A percentile compares a stretch with the other conserved stretches of the same genome.
phyloP scores from a whole-genome alignment of 768 basidiomycete species.

The Naganishia antarctica region DNA sequence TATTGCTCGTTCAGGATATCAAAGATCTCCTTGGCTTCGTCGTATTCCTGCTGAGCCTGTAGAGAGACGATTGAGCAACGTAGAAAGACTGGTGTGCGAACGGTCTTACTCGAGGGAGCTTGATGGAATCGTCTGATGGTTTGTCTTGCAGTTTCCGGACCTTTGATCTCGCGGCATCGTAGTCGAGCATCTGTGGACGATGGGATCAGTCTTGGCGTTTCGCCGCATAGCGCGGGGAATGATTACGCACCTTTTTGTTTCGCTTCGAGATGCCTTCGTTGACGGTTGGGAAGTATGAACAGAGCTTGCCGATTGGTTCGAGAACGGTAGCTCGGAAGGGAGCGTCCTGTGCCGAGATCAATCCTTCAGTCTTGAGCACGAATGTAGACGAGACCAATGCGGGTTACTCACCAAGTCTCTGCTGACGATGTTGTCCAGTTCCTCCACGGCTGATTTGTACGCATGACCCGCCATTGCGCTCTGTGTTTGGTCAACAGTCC shows the following conservation, averaged over 20 bases:
- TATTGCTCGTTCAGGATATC: conserved; percentile 88
- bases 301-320: conserved; percentile 94
- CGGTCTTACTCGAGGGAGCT: conserved; percentile 67
- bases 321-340: conserved; percentile 92
- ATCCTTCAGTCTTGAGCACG: background rate
- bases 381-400: conserved; percentile 50
- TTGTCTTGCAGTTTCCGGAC: conserved; percentile 85
- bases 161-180: conserved; percentile 84
- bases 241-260: conserved; percentile 97
- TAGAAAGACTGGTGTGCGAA: background rate
- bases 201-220: background rate
- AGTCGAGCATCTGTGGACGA: conserved; percentile 75
- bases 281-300: conserved; percentile 84
- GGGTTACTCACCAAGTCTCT: conserved; percentile 58
- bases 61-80: background rate
- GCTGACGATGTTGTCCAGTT: conserved; percentile 76
- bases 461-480: conserved; percentile 96
- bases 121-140: conserved; percentile 86
- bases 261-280: conserved; percentile 91
- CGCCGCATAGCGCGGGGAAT: conserved; percentile 12
- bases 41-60: conserved; percentile 90
- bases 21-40: conserved; percentile 90
- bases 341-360: conserved; percentile 54
- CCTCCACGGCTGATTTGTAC: conserved; percentile 90
- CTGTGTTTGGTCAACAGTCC: conserved; percentile 24